A percentile compares a stretch with the other conserved stretches of the same genome.
Evolutionary conservation across 2,329 filamentous ascomycete genomes (phyloP).

Genomic region (Sclerotinia spermophila): DNA sequence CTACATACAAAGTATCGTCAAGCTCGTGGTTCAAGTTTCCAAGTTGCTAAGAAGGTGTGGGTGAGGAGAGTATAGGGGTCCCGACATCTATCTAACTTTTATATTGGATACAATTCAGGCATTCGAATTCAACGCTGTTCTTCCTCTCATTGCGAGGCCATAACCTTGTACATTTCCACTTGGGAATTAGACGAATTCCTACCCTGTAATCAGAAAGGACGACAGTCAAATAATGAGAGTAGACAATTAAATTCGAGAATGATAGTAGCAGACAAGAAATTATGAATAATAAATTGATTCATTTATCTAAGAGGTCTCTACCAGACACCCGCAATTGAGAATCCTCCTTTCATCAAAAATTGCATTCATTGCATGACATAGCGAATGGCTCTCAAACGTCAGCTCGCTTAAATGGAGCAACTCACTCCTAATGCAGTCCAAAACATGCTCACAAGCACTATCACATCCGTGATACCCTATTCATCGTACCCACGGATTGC

Average conservation of each 20-base stretch:
- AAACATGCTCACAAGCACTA: neutral
- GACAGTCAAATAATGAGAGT: neutral
- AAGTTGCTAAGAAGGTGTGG: too few relatives aligned
- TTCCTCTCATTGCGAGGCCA: neutral
- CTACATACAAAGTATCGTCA: too few relatives aligned
- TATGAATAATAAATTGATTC: neutral
- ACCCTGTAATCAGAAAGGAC: neutral
- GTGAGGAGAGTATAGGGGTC: too few relatives aligned
- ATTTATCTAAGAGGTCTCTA: neutral
- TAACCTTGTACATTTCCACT: neutral
- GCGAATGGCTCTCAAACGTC: neutral
- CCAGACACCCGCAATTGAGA: neutral
- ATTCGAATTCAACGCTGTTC: neutral
- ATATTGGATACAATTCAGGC: too few relatives aligned
- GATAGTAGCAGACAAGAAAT: neutral
- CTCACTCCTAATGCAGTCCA: neutral
- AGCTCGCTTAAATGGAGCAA: neutral
- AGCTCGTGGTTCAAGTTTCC: too few relatives aligned
- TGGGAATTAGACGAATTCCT: neutral
- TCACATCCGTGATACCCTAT: constrained; percentile 11
- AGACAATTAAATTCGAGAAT: neutral
- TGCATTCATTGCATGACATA: neutral
- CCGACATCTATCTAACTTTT: too few relatives aligned
- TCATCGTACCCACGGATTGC: neutral
- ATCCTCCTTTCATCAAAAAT: neutral